Conservation (phyloP, 2,329 filamentous ascomycete genomes). For the Xylaria digitata region DNA sequence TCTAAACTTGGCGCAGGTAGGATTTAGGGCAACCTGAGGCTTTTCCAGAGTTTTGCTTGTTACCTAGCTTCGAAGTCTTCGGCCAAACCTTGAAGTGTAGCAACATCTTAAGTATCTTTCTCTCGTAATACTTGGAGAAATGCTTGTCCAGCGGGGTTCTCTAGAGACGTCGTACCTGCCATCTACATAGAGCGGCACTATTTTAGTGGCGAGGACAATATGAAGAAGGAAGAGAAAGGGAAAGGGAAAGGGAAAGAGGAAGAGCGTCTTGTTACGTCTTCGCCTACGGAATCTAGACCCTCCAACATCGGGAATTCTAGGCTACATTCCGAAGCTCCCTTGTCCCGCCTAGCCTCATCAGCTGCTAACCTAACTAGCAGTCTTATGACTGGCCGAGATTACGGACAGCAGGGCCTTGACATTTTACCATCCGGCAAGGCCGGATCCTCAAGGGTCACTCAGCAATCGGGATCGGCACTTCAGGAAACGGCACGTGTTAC, state of each 20-base stretch:
- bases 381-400: conserved; percentile 29
- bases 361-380: conserved; percentile 38
- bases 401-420: conserved; percentile 24
- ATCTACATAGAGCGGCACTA: conserved; percentile 7
- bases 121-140: background rate
- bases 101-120: background rate
- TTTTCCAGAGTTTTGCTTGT: background rate
- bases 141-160: background rate
- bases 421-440: conserved; percentile 40
- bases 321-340: conserved; percentile 23
- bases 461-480: conserved; percentile 15
- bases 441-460: conserved; percentile 35
- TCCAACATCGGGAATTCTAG: conserved; percentile 11
- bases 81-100: background rate
- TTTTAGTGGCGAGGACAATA: background rate
- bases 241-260: conserved; percentile 29
- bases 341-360: conserved; percentile 41
- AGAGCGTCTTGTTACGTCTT: background rate
- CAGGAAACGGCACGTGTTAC: conserved; percentile 40
- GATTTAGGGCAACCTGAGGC: background rate
- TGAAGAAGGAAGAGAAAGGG: conserved; percentile 25
- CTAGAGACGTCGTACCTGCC: background rate
- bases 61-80: background rate
- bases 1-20: background rate
- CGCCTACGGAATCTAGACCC: conserved; percentile 8